These are phyloP conservation scores for Viola pubescens DNA, from an alignment of 441 rosid genomes.

Conservation along the genomic window DNA sequence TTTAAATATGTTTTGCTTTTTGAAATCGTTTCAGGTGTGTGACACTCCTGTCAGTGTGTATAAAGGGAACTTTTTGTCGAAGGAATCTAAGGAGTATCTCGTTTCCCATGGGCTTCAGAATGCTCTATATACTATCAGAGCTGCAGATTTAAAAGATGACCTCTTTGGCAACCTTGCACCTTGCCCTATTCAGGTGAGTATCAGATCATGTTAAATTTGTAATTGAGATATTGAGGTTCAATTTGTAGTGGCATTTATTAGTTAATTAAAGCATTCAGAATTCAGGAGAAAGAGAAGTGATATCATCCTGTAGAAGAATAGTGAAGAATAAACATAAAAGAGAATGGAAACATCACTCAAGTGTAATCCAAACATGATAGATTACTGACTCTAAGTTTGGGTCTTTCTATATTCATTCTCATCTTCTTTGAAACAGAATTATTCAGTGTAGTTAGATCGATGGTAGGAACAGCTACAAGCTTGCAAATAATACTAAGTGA, in stretches of 20 bases:
- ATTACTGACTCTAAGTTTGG: too few species aligned
- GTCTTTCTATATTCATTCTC: not conserved
- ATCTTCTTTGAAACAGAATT: not conserved
- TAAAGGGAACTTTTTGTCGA: conserved; percentile 56
- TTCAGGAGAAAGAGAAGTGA: not conserved
- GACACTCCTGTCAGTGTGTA: conserved; percentile 82
- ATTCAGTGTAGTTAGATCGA: not conserved
- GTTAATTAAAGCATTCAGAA: not conserved
- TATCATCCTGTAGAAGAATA: not conserved
- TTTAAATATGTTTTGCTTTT: not conserved
- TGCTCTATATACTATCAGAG: conserved; percentile 59
- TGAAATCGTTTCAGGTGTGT: conserved; percentile 31
- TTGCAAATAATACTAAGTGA: not conserved
- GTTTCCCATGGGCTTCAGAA: conserved; percentile 58
- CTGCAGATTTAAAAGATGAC: conserved; percentile 61
- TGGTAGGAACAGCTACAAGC: not conserved
- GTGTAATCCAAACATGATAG: too few species aligned
- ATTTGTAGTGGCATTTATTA: not conserved
- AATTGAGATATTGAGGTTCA: not conserved
- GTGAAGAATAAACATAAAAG: not conserved
- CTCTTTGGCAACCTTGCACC: conserved; percentile 61
- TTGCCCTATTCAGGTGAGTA: conserved; percentile 56
- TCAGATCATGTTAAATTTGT: conserved; percentile 2
- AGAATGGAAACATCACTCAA: not conserved
- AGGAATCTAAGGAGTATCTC: conserved; percentile 55